phyloP scores from a whole-genome alignment of 1,284 basidiomycete genomes.

The Cryptococcus depauperatus region DNA sequence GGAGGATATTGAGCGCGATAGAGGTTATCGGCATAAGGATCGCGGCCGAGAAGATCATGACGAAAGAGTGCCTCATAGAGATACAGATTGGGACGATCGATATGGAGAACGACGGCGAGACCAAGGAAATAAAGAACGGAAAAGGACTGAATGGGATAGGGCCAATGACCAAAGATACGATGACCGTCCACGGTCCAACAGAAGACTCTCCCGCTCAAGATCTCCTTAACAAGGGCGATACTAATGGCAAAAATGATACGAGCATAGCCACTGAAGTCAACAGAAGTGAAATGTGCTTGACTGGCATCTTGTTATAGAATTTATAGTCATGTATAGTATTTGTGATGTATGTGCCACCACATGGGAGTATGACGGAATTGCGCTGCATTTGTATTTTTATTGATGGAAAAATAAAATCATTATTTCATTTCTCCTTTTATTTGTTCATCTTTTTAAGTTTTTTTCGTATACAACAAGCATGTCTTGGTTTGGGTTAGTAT shows the following conservation, averaged over 20 bases:
- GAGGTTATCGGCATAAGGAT: slow-evolving; percentile 1
- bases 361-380: too few species aligned
- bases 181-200: neutral
- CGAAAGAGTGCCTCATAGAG: slow-evolving; percentile 5
- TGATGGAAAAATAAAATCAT: too few species aligned
- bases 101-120: slow-evolving; percentile 2
- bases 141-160: too few species aligned
- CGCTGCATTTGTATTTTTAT: too few species aligned
- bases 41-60: neutral
- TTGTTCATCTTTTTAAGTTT: neutral
- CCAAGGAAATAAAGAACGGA: too few species aligned
- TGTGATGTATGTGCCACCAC: too few species aligned
- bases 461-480: slow-evolving; percentile 6
- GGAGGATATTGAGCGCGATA: slow-evolving; percentile 6
- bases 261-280: neutral
- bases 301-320: neutral
- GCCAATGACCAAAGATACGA: neutral
- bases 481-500: slow-evolving; percentile 35
- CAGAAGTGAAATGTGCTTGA: neutral
- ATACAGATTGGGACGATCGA: slow-evolving; percentile 2
- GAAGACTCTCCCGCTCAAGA: too few species aligned
- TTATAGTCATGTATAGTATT: neutral
- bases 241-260: neutral
- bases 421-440: neutral
- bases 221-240: neutral